Evolutionary conservation across 176 grass and related monocot genomes (phyloP), one percentile per base, ranked within the genome.

Genomic region (Triticum dicoccoides): DNA sequence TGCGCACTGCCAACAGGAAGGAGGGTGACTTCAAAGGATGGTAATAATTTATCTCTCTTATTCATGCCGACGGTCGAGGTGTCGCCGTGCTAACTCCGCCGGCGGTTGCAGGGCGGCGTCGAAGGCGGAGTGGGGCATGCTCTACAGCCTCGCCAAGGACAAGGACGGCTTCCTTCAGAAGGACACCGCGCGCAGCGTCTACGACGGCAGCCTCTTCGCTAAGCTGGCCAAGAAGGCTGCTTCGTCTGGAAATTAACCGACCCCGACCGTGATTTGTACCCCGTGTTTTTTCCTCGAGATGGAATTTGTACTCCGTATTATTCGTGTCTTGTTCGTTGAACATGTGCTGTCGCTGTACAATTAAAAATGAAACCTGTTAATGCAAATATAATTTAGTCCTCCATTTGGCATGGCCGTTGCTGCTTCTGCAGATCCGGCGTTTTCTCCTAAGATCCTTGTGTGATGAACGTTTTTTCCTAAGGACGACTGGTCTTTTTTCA

Each of bases 81-180:
- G 25, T 64, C 13, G 23, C 54, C 15, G 65, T 45, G 7, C 7
- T 41, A 33, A 4, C 29, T 25, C 29, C 65, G 69, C 25, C 5
- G 11, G 10, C 44, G 11, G 38, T 12, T 23, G 35, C 73, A 98
- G 92, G 86, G 13, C 94, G 20, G 92, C n/a, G 20, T 68, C 79
- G 3, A 85, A 54, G 29, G n/a, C 62, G 6, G 96, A 96, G 70
- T 98, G 96, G 94, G 27, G 69, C 9, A 11, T 58, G 47, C 7
- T 94, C 2, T 98, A 78, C 82, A 52, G 13, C 1, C 42, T 96
- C 3, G 86, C 39, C 65, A 88, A 94, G 84, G 90, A 91, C 79
- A 91, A 94, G 77, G 87, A 99, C 18, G 92, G 97, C 2, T 82
- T 87, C 11, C 90, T 99, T 32, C 76, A 58, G 0, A 97, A 91